Evolutionary conservation across 2,329 filamentous ascomycete species (phyloP), one percentile per base, ranked within the genome.

Genomic region (Ophiostoma pallidulum): DNA sequence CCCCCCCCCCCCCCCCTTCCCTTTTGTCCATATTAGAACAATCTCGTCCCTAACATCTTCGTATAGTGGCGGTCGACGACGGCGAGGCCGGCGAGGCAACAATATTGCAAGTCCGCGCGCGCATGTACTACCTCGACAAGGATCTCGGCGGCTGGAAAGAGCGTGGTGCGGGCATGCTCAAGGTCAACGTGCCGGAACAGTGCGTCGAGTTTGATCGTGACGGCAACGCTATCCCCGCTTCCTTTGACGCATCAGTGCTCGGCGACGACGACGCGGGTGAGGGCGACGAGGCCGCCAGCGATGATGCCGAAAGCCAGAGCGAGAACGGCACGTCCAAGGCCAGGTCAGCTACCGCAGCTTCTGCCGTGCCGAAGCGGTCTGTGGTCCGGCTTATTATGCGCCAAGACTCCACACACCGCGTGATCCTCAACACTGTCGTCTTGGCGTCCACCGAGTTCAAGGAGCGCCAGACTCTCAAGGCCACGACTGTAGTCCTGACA

Each of bases 1-100:
- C 24, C 10, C 5, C 24, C 24, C 24, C 10, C 24, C 24, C 10
- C 24, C 5, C 10, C 28, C n/a, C 14, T 46, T 37, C 35, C 10
- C 18, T 26, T 14, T 13, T 18, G 29, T 19, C 20, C 19, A 16
- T 19, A 10, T 12, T 24, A 20, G 12, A n/a, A 10, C 37, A 8
- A 8, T 13, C 19, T 19, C 29, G 16, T 28, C 20, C 3, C 63
- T 66, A 56, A 69, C 49, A 49, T 16, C 1, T 4, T 12, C n/a
- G n/a, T n/a, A 46, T 57, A 90, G 78, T 82, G 24, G 68, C 70
- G 41, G 77, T 91, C 36, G 84, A 94, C 61, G 91, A 92, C 44
- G 91, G 91, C 48, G 91, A 97, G 66, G 81, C 89, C 58, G 80
- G 80, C 41, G 91, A 97, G 63, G 73, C 73, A 18, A 91, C 85